Evolutionary conservation across 2,329 filamentous ascomycete species (phyloP).

Genomic region (Verticillium albo-atrum): DNA sequence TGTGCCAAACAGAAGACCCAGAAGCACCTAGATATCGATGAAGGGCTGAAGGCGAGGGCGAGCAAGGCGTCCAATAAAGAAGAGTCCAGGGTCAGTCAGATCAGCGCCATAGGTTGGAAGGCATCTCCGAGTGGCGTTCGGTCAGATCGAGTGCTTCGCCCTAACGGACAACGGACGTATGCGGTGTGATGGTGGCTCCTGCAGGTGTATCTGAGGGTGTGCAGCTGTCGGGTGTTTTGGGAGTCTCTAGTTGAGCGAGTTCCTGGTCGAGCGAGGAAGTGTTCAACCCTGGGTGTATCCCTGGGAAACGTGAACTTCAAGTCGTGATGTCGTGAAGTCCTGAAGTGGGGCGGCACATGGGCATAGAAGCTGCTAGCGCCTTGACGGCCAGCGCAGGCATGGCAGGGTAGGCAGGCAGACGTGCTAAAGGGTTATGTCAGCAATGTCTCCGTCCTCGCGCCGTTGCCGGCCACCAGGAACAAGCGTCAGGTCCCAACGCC

Average conservation of each 20-base stretch:
- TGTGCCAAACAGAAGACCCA: neutral
- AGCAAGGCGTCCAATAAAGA: neutral
- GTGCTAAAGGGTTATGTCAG: no score
- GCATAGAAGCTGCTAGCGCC: no score
- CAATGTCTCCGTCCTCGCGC: neutral
- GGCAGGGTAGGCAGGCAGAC: no score
- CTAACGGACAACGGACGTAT: neutral
- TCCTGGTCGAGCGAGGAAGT: no score
- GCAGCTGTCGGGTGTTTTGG: neutral
- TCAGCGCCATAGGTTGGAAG: neutral
- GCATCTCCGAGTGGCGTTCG: neutral
- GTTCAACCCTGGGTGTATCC: neutral
- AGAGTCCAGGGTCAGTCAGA: neutral
- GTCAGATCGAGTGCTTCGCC: neutral
- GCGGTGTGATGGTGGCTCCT: neutral
- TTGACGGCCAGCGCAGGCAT: no score
- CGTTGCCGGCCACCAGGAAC: neutral
- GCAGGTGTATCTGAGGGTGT: neutral
- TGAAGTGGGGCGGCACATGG: neutral
- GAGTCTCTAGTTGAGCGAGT: no score
- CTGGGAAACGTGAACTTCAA: neutral
- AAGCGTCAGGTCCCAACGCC: neutral
- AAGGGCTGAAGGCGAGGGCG: neutral
- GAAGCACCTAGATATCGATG: neutral
- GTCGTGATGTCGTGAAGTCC: neutral